A percentile compares a stretch with the other conserved stretches of the same genome.
Conservation (phyloP, 352 stramenopile genomes). For the Phytophthora rubi region DNA sequence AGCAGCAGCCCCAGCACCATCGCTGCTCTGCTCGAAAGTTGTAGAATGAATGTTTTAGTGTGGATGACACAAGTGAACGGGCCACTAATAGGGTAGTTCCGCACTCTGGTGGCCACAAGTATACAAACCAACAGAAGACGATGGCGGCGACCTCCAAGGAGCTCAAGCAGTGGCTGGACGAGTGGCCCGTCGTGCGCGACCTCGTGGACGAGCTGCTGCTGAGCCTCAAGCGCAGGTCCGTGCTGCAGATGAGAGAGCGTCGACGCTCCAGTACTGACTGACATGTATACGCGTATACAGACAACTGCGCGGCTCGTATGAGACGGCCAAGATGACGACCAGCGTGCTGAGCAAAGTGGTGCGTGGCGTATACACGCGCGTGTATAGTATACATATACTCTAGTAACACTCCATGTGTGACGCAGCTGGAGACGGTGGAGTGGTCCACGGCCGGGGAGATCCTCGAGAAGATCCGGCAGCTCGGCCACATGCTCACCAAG, state of each 20-base stretch:
- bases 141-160: slow-evolving; percentile 37
- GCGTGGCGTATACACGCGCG: slow-evolving; percentile 13
- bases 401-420: background rate
- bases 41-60: background rate
- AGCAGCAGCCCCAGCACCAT: slow-evolving; percentile 85
- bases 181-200: slow-evolving; percentile 76
- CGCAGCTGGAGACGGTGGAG: slow-evolving; percentile 77
- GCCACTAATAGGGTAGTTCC: background rate
- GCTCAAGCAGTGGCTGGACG: slow-evolving; percentile 75
- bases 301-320: slow-evolving; percentile 79
- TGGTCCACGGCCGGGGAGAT: slow-evolving; percentile 85
- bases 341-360: slow-evolving; percentile 79
- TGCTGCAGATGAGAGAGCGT: background rate
- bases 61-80: no score
- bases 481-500: slow-evolving; percentile 85
- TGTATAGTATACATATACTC: slow-evolving; percentile 10
- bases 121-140: no score
- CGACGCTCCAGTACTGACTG: slow-evolving; percentile 3
- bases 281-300: slow-evolving; percentile 27
- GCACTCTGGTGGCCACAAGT: background rate
- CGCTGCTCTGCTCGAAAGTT: background rate
- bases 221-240: slow-evolving; percentile 78
- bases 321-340: slow-evolving; percentile 82
- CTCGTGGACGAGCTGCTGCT: slow-evolving; percentile 79
- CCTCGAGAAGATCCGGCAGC: slow-evolving; percentile 82